phyloP scores from a whole-genome alignment of 192 early-diverging fungal species.

The Rhizoclosmatium globosum region DNA sequence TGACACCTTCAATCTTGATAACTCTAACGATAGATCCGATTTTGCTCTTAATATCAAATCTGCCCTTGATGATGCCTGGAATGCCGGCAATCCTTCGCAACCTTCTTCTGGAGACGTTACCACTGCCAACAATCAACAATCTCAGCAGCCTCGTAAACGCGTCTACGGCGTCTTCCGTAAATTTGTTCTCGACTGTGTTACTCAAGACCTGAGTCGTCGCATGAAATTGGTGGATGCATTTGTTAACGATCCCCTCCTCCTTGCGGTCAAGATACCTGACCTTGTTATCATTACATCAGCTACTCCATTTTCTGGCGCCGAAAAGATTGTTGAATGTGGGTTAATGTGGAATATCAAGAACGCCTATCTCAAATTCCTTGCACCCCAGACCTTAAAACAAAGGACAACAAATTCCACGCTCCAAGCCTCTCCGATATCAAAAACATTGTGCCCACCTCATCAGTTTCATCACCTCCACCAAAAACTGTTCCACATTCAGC shows the following conservation, averaged over 20 bases:
- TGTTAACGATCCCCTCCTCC: not conserved
- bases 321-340: not conserved
- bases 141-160: not conserved
- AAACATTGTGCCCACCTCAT: not conserved
- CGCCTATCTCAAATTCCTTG: not conserved
- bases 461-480: not conserved
- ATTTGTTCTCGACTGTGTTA: constrained; percentile 15
- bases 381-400: not conserved
- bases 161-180: constrained; percentile 22
- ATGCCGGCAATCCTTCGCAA: not conserved
- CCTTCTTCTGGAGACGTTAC: no score
- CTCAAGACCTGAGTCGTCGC: not conserved
- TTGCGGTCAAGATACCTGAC: not conserved
- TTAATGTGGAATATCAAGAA: not conserved
- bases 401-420: not conserved
- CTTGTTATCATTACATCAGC: constrained; percentile 8
- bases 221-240: constrained; percentile 1
- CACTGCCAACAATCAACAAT: no score
- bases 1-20: constrained; percentile 9
- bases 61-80: constrained; percentile 27
- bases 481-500: not conserved
- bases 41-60: constrained; percentile 5
- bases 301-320: constrained; percentile 1
- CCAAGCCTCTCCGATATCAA: constrained; percentile 16
- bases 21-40: not conserved